Evolutionary conservation across 352 stramenopile genomes (phyloP).

Genomic region (Globisporangium splendens): DNA sequence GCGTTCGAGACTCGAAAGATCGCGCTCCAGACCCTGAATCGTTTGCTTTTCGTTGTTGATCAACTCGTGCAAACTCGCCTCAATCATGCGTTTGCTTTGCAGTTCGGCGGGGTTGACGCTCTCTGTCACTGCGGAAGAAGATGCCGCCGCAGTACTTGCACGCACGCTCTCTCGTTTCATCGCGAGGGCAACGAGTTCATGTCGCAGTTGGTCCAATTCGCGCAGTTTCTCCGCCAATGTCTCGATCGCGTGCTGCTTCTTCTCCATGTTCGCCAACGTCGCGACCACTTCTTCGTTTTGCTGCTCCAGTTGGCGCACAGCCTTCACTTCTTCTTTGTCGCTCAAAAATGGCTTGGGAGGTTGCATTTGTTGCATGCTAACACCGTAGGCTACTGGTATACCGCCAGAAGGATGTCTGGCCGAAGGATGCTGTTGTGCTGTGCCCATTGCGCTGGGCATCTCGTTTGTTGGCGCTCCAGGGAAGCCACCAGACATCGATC

Average conservation of each 20-base stretch:
- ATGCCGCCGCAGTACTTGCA: constrained; percentile 15
- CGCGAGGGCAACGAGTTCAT: constrained; percentile 60
- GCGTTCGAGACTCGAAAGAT: constrained; percentile 44
- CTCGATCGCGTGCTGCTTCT: constrained; percentile 63
- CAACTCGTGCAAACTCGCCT: constrained; percentile 46
- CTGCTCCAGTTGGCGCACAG: constrained; percentile 51
- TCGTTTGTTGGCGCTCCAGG: constrained; percentile 20
- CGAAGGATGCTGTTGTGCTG: constrained; percentile 16
- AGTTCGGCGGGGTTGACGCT: constrained; percentile 19
- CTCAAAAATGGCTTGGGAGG: constrained; percentile 52
- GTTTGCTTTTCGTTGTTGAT: constrained; percentile 54
- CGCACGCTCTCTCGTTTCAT: constrained; percentile 68
- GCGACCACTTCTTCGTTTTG: constrained; percentile 47
- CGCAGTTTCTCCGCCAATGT: constrained; percentile 57
- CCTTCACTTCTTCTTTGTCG: constrained; percentile 46
- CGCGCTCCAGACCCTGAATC: constrained; percentile 48
- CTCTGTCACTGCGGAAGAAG: constrained; percentile 3
- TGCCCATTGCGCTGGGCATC: constrained; percentile 19
- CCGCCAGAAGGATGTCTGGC: neutral
- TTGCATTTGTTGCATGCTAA: constrained; percentile 1
- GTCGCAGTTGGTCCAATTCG: constrained; percentile 68
- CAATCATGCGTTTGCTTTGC: constrained; percentile 34
- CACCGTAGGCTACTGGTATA: constrained; percentile 4
- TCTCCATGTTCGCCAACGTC: constrained; percentile 41
- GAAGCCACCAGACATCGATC: constrained; percentile 35